Percentiles rank a stretch among this genome's conserved stretches.
Conservation (phyloP, 78 protist genomes). For the Monocercomonoides exilis region DNA sequence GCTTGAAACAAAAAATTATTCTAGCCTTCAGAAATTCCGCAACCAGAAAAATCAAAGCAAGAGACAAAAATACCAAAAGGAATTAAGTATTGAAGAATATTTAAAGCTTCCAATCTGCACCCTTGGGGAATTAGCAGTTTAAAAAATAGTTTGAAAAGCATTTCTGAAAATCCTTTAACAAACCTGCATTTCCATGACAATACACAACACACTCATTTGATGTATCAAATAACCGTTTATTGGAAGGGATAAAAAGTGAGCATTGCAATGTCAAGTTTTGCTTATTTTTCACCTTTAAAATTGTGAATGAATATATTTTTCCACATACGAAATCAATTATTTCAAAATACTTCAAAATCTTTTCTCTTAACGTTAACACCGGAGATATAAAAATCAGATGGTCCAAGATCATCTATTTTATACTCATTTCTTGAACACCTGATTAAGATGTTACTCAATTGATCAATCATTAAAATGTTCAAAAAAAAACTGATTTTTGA, state of each 20-base stretch:
- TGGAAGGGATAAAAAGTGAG: neutral
- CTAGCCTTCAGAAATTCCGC: neutral
- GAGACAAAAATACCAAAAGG: neutral
- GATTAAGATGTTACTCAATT: neutral
- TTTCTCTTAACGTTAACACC: neutral
- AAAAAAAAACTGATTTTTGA: too few species aligned
- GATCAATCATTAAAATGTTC: too few species aligned
- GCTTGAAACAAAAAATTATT: neutral
- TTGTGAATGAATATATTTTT: neutral
- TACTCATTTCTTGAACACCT: neutral
- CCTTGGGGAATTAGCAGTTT: neutral
- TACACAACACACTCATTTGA: neutral
- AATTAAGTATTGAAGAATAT: neutral
- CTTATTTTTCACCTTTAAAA: neutral
- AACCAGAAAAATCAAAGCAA: neutral
- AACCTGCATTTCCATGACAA: neutral
- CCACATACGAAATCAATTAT: too few species aligned
- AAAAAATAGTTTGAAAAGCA: neutral
- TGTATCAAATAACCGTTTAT: neutral
- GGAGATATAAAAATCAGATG: neutral
- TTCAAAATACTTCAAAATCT: neutral
- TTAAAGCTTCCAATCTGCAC: neutral
- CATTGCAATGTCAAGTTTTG: neutral
- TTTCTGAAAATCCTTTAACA: neutral
- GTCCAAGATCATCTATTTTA: neutral